These are phyloP conservation scores for bread wheat (Triticum aestivum) DNA, from an alignment of 176 grass and related monocot genomes.

Conservation along the genomic window DNA sequence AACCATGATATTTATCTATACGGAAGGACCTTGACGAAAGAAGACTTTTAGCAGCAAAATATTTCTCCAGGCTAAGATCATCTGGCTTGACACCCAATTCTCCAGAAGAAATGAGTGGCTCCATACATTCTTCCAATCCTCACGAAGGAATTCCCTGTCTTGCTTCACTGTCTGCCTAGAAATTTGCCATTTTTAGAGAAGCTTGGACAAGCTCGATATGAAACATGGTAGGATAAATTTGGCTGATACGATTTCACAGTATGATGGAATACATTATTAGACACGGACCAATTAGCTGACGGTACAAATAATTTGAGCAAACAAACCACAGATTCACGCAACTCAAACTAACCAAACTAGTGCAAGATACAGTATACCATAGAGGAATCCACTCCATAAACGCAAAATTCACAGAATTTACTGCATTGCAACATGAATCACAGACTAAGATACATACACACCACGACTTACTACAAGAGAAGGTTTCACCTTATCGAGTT, in stretches of 20 bases:
- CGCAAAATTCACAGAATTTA: not conserved
- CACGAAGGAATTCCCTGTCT: constrained; percentile 60
- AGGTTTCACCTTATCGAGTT: constrained; percentile 75
- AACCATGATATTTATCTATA: constrained; percentile 73
- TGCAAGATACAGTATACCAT: not conserved
- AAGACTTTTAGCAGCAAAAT: constrained; percentile 79
- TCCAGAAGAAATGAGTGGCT: constrained; percentile 61
- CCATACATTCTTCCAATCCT: constrained; percentile 88
- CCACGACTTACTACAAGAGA: not conserved
- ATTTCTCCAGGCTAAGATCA: constrained; percentile 74
- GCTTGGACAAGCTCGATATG: not conserved
- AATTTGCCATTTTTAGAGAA: constrained; percentile 30
- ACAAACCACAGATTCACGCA: not conserved
- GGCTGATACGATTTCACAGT: not conserved
- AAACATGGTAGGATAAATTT: not conserved
- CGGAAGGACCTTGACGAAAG: constrained; percentile 83
- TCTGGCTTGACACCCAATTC: constrained; percentile 46
- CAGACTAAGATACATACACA: not conserved
- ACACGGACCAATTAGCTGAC: not conserved
- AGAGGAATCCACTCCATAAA: not conserved
- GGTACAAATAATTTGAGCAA: not conserved
- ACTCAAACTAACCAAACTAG: not conserved
- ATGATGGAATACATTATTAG: not conserved
- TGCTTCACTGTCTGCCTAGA: constrained; percentile 89
- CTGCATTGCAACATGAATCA: not conserved